Conservation (phyloP, 306 rosid genomes). For the Herpetospermum pedunculosum region DNA sequence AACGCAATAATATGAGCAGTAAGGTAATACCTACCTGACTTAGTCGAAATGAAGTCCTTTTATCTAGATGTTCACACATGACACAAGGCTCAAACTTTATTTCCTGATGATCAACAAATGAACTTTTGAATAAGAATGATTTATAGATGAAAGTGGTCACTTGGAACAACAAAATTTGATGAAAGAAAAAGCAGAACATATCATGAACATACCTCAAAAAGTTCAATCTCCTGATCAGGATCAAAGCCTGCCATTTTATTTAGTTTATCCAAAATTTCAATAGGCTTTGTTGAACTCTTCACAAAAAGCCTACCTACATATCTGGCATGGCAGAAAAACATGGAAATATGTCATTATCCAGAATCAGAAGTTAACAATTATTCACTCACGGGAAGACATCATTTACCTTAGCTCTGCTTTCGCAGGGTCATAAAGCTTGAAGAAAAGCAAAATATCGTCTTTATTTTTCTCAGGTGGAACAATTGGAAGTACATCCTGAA, state of each 20-base stretch:
- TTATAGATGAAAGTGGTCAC: not conserved
- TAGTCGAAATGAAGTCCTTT: constrained; percentile 43
- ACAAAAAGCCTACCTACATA: constrained; percentile 77
- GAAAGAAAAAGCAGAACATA: not conserved
- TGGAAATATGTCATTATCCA: constrained; percentile 1
- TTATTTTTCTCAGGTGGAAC: constrained; percentile 58
- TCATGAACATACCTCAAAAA: constrained; percentile 54
- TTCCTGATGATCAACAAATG: constrained; percentile 40
- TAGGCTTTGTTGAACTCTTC: constrained; percentile 47
- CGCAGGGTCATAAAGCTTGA: constrained; percentile 74
- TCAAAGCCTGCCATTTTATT: constrained; percentile 77
- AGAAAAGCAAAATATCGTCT: constrained; percentile 70
- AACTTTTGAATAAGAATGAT: not conserved
- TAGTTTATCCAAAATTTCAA: constrained; percentile 51
- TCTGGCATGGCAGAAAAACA: constrained; percentile 20
- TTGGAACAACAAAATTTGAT: not conserved
- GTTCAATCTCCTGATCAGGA: constrained; percentile 64
- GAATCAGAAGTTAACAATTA: constrained; percentile 1
- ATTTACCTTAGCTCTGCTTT: constrained; percentile 58
- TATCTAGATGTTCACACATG: constrained; percentile 71
- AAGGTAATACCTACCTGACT: constrained; percentile 43
- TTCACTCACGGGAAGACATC: not conserved
- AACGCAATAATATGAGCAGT: not conserved
- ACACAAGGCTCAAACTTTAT: constrained; percentile 72
- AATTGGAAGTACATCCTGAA: constrained; percentile 61